Evolutionary conservation across 306 rosid genomes (phyloP), one percentile per base, ranked within the genome.

Genomic region (Cucurbita moschata): DNA sequence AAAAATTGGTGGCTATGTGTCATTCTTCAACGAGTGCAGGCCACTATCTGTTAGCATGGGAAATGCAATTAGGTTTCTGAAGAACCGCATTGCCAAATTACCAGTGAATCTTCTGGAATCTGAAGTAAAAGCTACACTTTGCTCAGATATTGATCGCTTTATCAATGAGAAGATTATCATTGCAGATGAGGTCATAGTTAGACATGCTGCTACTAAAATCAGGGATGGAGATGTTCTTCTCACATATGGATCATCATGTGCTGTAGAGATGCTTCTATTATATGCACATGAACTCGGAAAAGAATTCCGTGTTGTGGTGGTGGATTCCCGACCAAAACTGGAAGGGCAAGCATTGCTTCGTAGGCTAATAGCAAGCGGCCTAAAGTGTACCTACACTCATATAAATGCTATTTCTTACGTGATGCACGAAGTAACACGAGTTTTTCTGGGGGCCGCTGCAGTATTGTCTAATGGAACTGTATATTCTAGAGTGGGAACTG

Each of bases 41-140:
- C 96, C 96, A 11, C 86, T 92, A 73, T 92, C 98, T 47, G 75
- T 90, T 47, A 85, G 96, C 83, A 90, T 92, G 98, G 96, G 98
- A 57, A 92, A 92, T 83, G 91, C 96, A 47, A 83, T 92, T 64
- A 83, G 87, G 80, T 90, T 85, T 85, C 58, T 92, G 53, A 90
- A 92, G 82, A 85, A 83, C 53, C 82, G 83, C 53, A 81, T 88
- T 75, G 85, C 88, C 55, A 86, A 86, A 26, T 74, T 92, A 79
- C 82, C 95, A 6, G 39, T 82, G 57, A 85, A 62, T 74, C 82
- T 83, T 53, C 82, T 85, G 5, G 96, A 92, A 73, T 83, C 87
- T 50, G 96, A 90, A 75, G 92, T 95, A 71, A 92, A 92, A 84
- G 50, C 85, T 73, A 50, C 84, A 46, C 83, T 92, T 77, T 83